phyloP scores from a whole-genome alignment of 768 basidiomycete genomes.

The Termitomyces sp. region DNA sequence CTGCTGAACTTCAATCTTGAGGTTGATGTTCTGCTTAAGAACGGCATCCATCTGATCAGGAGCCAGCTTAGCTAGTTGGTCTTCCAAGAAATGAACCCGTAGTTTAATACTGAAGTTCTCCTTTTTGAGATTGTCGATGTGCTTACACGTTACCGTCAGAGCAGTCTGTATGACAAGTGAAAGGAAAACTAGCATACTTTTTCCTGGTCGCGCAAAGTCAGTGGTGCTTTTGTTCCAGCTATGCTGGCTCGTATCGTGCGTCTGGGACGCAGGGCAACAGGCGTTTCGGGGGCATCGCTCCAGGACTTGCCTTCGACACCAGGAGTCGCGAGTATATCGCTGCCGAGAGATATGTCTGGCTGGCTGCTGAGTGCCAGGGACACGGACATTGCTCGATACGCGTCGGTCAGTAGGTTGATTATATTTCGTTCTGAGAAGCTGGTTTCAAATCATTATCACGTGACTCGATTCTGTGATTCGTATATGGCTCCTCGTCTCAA shows the following conservation, averaged over 20 bases:
- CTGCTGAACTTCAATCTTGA: conserved; percentile 90
- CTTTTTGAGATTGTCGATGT: conserved; percentile 93
- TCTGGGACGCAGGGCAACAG: conserved; percentile 43
- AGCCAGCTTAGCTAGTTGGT: conserved; percentile 83
- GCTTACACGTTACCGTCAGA: conserved; percentile 41
- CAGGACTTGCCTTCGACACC: conserved; percentile 43
- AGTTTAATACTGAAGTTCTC: conserved; percentile 97
- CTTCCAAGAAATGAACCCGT: conserved; percentile 93
- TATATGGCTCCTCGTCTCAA: no score
- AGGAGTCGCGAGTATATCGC: conserved; percentile 53
- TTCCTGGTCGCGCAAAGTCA: conserved; percentile 94
- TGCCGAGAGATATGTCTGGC: conserved; percentile 59
- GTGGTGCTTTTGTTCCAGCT: conserved; percentile 40
- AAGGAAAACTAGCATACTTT: conserved; percentile 54
- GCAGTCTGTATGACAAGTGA: neutral
- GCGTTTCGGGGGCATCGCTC: conserved; percentile 46
- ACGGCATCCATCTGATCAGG: conserved; percentile 92
- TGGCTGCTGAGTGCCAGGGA: conserved; percentile 40
- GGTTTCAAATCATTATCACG: neutral
- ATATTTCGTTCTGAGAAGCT: neutral
- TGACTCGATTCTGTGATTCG: neutral
- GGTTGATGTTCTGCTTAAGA: conserved; percentile 87
- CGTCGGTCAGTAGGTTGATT: conserved; percentile 4
- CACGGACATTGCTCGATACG: conserved; percentile 34
- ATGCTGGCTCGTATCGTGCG: conserved; percentile 33